These are phyloP conservation scores for Pythium chondricola DNA, from an alignment of 352 stramenopile genomes.

Conservation along the genomic window DNA sequence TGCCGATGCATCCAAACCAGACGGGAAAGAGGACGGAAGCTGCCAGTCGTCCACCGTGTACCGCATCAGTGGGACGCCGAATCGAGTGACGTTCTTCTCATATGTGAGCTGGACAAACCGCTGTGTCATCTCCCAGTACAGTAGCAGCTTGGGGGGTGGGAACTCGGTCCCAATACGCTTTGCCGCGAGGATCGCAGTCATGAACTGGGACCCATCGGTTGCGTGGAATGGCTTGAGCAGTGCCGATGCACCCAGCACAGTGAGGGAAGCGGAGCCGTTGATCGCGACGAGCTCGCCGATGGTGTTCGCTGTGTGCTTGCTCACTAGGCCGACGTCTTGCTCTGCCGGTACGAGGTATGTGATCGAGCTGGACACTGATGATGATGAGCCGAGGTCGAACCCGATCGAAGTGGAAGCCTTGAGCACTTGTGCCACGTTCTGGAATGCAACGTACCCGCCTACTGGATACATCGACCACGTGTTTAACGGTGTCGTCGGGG, in stretches of 20 bases:
- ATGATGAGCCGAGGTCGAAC: too few species aligned
- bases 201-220: constrained; percentile 59
- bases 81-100: constrained; percentile 42
- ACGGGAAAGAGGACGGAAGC: constrained; percentile 25
- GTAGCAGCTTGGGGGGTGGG: constrained; percentile 34
- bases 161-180: constrained; percentile 14
- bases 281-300: constrained; percentile 38
- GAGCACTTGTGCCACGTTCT: constrained; percentile 21
- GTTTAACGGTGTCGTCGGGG: not conserved
- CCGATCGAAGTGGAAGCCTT: not conserved
- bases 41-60: constrained; percentile 37
- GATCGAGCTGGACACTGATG: constrained; percentile 18
- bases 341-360: constrained; percentile 22
- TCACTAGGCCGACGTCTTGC: constrained; percentile 20
- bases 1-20: constrained; percentile 14
- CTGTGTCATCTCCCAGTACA: constrained; percentile 45
- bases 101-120: constrained; percentile 37
- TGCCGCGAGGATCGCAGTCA: constrained; percentile 28
- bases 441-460: constrained; percentile 12
- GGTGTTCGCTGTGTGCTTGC: constrained; percentile 23
- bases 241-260: constrained; percentile 24
- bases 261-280: constrained; percentile 24
- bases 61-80: constrained; percentile 40
- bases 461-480: constrained; percentile 6
- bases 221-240: constrained; percentile 20